Conservation (phyloP, 1,139 yeast genomes). For the Schwanniomyces etchellsii region DNA sequence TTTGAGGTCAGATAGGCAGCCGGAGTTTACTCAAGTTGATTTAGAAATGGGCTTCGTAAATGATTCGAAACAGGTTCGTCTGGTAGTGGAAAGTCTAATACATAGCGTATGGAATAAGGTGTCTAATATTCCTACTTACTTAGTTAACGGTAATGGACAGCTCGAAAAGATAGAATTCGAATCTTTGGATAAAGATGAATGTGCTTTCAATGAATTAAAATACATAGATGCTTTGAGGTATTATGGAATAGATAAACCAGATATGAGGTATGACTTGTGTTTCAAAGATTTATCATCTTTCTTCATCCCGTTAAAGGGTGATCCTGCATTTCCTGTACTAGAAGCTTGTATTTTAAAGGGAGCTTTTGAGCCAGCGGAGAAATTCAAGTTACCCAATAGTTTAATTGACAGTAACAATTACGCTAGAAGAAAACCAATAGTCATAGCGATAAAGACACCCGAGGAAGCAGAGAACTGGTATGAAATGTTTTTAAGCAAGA, state of each 20-base stretch:
- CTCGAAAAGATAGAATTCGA: conserved; percentile 14
- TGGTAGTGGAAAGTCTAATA: conserved; percentile 57
- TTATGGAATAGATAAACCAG: conserved; percentile 95
- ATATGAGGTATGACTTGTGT: conserved; percentile 57
- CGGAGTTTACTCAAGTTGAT: conserved; percentile 95
- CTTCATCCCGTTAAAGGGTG: conserved; percentile 27
- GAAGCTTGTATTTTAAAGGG: conserved; percentile 64
- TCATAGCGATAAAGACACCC: conserved; percentile 41
- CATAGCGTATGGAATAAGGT: conserved; percentile 50
- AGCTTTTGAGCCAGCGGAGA: conserved; percentile 29
- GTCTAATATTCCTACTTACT: conserved; percentile 33
- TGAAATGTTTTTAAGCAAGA: conserved; percentile 23
- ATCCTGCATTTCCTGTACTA: conserved; percentile 51
- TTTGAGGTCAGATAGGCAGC: conserved; percentile 90
- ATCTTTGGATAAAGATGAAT: conserved; percentile 8
- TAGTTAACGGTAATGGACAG: conserved; percentile 17
- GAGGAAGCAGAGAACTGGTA: conserved; percentile 41
- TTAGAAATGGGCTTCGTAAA: conserved; percentile 85
- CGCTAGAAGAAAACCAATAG: conserved; percentile 53
- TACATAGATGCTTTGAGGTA: conserved; percentile 65
- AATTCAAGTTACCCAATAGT: conserved; percentile 21
- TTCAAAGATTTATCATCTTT: conserved; percentile 44
- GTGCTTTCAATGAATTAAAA: conserved; percentile 40
- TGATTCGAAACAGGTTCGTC: conserved; percentile 58
- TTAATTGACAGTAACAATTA: conserved; percentile 43